Base-by-base conservation (phyloP, 148 eudicot species). In the Cornus controversa region DNA sequence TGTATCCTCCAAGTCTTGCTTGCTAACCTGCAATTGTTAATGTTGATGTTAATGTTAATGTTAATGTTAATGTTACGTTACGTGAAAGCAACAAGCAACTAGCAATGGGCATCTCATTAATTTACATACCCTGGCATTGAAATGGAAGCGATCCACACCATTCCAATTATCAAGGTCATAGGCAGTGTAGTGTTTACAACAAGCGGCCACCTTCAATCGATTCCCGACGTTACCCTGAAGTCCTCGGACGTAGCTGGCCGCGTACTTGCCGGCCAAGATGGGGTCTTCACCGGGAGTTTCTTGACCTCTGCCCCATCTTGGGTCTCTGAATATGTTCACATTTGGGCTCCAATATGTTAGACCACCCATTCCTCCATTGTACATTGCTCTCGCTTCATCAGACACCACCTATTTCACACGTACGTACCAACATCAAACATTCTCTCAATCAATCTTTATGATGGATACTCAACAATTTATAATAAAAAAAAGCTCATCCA, bases 261-360 rank as follows among this genome's bases (percentile, higher is more conserved):
- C 97, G 75, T 95, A 95, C n/a, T 79, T 67, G 23, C 86, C 91
- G 1, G 94, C 86, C 70, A 93, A 3, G 2, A 74, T 62, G 20
- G 98, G 98, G 82, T 95, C 98, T 50, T 95, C 98, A 0, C 98
- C 98, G 7, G 98, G 98, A 6, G 98, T 95, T 76, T 95, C 98
- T 79, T 95, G 98, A 58, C 98, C 94, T 37, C 98, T 78, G 0
- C 98, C 98, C 98, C 98, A 95, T 31, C 98, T 75, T 0, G 98
- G 98, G 82, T 95, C 98, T 14, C 98, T 80, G n/a, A 93, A 87
- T 50, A 95, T 93, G 82, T 95, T 95, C 85, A 95, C 98, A 75
- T 95, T 95, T 24, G 98, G 98, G 77, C 98, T 95, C 98, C 98
- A 95, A 79, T 77, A 95, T 24, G 98, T 95, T 68, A 95, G 54